phyloP scores from a whole-genome alignment of 306 rosid genomes.

The Lablab purpureus region DNA sequence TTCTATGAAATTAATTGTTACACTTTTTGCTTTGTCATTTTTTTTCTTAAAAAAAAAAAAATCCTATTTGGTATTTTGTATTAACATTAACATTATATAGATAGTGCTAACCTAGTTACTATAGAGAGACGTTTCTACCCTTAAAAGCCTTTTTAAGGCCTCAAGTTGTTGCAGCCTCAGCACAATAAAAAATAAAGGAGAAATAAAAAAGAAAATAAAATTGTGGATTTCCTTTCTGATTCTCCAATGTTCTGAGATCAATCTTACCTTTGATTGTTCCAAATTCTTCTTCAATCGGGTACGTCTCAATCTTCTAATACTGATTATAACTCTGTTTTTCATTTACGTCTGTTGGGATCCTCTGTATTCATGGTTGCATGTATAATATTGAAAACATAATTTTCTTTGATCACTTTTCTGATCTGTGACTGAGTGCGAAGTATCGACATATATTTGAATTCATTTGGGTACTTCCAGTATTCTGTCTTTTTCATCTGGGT shows the following conservation, averaged over 20 bases:
- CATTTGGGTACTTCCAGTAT: conserved; percentile 40
- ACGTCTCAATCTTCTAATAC: conserved; percentile 53
- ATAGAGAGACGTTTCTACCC: conserved; percentile 44
- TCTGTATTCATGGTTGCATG: conserved; percentile 38
- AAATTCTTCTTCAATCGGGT: conserved; percentile 58
- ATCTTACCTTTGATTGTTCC: conserved; percentile 60
- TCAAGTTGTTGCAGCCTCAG: conserved; percentile 30
- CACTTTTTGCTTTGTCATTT: background rate
- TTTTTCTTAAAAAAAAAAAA: background rate
- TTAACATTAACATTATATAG: background rate
- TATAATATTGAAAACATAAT: conserved; percentile 34
- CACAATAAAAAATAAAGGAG: conserved; percentile 4
- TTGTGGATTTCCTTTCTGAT: conserved; percentile 51
- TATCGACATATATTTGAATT: conserved; percentile 47
- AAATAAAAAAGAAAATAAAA: background rate
- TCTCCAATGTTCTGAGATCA: conserved; percentile 65
- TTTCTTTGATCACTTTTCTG: conserved; percentile 51
- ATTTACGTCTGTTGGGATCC: conserved; percentile 54
- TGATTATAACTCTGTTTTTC: conserved; percentile 42
- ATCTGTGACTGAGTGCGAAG: conserved; percentile 54
- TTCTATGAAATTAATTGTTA: too few relatives aligned
- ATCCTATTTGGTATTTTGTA: background rate
- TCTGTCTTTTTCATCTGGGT: conserved; percentile 47
- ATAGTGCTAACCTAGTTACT: conserved; percentile 40
- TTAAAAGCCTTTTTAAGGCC: conserved; percentile 24